Evolutionary conservation across 1,284 basidiomycete species (phyloP), one percentile per base, ranked within the genome.

Genomic region (Malassezia slooffiae): DNA sequence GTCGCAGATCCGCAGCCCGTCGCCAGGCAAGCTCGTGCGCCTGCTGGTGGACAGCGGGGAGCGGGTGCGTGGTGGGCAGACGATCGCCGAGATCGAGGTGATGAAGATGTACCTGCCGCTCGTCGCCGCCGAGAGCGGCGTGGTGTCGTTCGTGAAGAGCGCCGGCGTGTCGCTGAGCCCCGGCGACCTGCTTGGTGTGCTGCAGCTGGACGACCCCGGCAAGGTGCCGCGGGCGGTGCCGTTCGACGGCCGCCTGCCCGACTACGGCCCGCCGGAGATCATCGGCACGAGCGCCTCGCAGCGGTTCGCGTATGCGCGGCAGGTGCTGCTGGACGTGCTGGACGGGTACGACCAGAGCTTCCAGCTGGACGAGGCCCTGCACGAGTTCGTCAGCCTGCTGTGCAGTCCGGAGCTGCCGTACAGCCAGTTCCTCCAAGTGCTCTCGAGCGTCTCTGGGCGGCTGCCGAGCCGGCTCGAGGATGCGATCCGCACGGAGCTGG

Each of bases 181-280:
- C n/a, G 93, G 93, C 36, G 93, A 96, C 71, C 89, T 97, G 53
- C 80, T 99, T 50, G 93, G 93, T 74, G 91, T 97, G 68, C 77
- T 97, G 40, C 87, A 87, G 13, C 80, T 97, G 46, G 93, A 97
- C 69, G 91, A 97, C 71, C 93, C 93, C 27, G 79, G 82, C 58
- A 88, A 89, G 55, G 93, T 97, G 64, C 93, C 88, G 72, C 91
- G 96, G 62, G 93, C 93, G 50, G 95, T 90, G 74, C 91, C 91
- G 1, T 97, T 96, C 71, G 87, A 90, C 62, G 89, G 89, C 39
- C 82, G 89, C 41, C 79, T 97, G 21, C 54, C 54, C 32, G 62
- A 65, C 38, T 58, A 56, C 30, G 66, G 91, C 44, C 74, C 80
- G 27, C 88, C 90, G 34, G 80, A 80, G 60, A 82, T 95, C 55